phyloP scores from a whole-genome alignment of 2,329 filamentous ascomycete species.

The Pseudogymnoascus sp. region DNA sequence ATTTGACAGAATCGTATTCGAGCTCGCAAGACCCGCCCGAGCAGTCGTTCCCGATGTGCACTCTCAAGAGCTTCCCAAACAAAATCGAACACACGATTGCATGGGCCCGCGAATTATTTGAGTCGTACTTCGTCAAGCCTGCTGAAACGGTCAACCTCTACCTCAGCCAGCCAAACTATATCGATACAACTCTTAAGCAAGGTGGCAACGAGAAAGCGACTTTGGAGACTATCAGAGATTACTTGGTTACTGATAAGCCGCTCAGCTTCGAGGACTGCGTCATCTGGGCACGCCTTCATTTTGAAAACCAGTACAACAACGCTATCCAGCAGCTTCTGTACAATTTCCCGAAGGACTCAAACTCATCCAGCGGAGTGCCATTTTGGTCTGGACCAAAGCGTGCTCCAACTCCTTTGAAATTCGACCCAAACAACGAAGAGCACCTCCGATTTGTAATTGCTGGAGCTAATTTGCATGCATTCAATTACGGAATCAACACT shows the following conservation, averaged over 20 bases:
- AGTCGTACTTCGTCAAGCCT: conserved; percentile 86
- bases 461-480: conserved; percentile 86
- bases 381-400: conserved; percentile 99
- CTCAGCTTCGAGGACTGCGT: conserved; percentile 93
- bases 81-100: conserved; percentile 98
- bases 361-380: conserved; percentile 75
- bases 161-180: conserved; percentile 81
- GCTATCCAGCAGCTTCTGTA: conserved; percentile 89
- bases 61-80: conserved; percentile 93
- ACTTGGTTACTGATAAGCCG: conserved; percentile 83
- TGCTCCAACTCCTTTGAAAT: conserved; percentile 83
- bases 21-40: conserved; percentile 95
- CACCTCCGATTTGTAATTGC: conserved; percentile 84
- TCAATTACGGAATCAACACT: conserved; percentile 96
- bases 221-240: conserved; percentile 81
- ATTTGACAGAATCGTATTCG: conserved; percentile 92
- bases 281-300: conserved; percentile 85
- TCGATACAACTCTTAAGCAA: conserved; percentile 80
- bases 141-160: conserved; percentile 93
- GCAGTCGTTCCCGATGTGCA: conserved; percentile 99
- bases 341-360: conserved; percentile 94
- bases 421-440: conserved; percentile 73
- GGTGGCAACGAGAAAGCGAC: conserved; percentile 93
- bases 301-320: conserved; percentile 96
- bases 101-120: conserved; percentile 94